Percentiles rank a stretch among this genome's conserved stretches.
phyloP scores from a whole-genome alignment of 371 early-diverging fungal genomes.

The Apophysomyces ossiformis region DNA sequence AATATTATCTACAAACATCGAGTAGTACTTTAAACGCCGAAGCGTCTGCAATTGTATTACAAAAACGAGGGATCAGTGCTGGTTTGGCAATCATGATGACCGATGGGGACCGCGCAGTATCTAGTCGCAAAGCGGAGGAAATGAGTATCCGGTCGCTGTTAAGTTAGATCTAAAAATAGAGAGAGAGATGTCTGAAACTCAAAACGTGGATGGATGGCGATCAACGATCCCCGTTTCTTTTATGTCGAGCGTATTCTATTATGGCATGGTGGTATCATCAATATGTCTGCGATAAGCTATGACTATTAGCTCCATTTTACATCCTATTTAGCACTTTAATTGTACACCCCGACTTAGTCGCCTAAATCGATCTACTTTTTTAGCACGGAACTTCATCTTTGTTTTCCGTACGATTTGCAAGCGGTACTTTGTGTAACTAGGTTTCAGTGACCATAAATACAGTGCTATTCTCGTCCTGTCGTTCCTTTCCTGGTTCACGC shows the following conservation, averaged over 20 bases:
- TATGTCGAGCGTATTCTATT: background rate
- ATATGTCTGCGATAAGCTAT: background rate
- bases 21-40: constrained; percentile 36
- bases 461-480: constrained; percentile 9
- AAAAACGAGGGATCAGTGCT: constrained; percentile 4
- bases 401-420: constrained; percentile 5
- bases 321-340: constrained; percentile 3
- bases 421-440: constrained; percentile 15
- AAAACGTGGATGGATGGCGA: constrained; percentile 6
- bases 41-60: constrained; percentile 24
- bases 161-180: constrained; percentile 23
- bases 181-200: background rate
- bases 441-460: constrained; percentile 22
- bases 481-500: constrained; percentile 15
- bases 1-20: constrained; percentile 36
- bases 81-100: constrained; percentile 12
- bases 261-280: background rate
- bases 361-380: constrained; percentile 8
- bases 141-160: constrained; percentile 45
- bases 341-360: constrained; percentile 3
- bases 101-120: background rate
- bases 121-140: constrained; percentile 17
- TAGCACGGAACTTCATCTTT: constrained; percentile 10
- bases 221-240: background rate
- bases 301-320: background rate